Conservation (phyloP, 2,329 filamentous ascomycete species). For the Chrysosporium keratinophilum region DNA sequence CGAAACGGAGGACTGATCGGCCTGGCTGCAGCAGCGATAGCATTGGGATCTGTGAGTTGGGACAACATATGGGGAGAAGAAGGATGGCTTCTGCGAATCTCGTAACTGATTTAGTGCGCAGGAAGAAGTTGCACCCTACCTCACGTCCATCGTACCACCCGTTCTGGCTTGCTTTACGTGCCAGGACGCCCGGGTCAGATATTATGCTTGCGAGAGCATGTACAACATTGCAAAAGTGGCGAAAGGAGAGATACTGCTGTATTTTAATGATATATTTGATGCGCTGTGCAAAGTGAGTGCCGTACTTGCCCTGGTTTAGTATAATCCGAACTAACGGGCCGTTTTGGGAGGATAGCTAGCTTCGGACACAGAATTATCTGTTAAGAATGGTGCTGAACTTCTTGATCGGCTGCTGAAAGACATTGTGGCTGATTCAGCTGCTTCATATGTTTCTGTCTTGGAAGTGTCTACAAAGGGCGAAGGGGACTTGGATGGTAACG, state of each 20-base stretch:
- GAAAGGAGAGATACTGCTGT: slow-evolving; percentile 91
- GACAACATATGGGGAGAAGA: not conserved
- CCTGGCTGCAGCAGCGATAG: slow-evolving; percentile 88
- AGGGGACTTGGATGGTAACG: slow-evolving; percentile 28
- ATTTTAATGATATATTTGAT: slow-evolving; percentile 98
- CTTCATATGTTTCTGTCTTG: slow-evolving; percentile 85
- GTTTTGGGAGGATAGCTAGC: slow-evolving; percentile 53
- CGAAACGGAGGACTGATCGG: slow-evolving; percentile 94
- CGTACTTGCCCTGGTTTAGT: slow-evolving; percentile 15
- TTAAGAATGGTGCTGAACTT: slow-evolving; percentile 95
- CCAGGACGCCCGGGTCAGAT: slow-evolving; percentile 91
- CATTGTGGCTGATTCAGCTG: slow-evolving; percentile 88
- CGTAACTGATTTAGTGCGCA: slow-evolving; percentile 15
- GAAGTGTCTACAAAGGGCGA: slow-evolving; percentile 47
- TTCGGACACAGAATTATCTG: slow-evolving; percentile 88
- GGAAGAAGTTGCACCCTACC: slow-evolving; percentile 81
- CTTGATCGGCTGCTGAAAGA: slow-evolving; percentile 92
- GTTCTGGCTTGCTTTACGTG: slow-evolving; percentile 96
- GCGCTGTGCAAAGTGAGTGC: slow-evolving; percentile 78
- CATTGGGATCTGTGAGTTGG: slow-evolving; percentile 71
- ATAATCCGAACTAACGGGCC: not conserved
- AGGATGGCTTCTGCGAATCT: not conserved
- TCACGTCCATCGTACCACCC: slow-evolving; percentile 88
- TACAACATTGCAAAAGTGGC: slow-evolving; percentile 99
- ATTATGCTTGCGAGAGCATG: slow-evolving; percentile 99